Base-by-base conservation (phyloP, 331 rosid genomes). In the Malus hybrid region DNA sequence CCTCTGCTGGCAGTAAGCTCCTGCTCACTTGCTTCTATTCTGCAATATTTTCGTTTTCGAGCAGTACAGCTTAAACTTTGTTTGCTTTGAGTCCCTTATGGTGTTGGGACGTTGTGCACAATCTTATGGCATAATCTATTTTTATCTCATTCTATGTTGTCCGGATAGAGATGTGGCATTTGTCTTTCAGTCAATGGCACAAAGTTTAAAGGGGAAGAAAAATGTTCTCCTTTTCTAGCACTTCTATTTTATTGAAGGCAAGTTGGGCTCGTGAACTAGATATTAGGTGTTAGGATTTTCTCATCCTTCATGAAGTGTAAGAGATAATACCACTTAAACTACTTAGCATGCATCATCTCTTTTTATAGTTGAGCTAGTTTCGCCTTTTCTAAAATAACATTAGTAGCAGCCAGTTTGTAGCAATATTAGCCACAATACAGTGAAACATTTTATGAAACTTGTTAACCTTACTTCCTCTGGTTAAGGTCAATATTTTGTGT, bases 1-100 rank as follows among this genome's bases (percentile, higher is more conserved):
- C 83, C 72, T 50, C 89, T 44, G 72, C 91, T 73, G 84, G 90
- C 67, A 57, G 96, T 90, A 86, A 83, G 94, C 72, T 71, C 48
- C 71, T 42, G 61, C 59, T 42, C 55, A 54, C 42, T 69, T 60
- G 60, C 34, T 29, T n/a, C 10, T 77, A 11, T 50, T 68, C 56
- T 73, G 56, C 22, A 71, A 59, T 72, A 15, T 61, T 28, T 6
- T 39, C 12, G 28, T 29, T 28, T 14, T 8, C 39, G 34, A 78
- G 56, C 56, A 32, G 50, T 13, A 18, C 31, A 60, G 28, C 52
- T 79, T 29, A 65, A 36, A 11, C 15, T 18, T 74, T 39, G 11
- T 67, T 67, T 66, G 62, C 18, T 15, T 72, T 61, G 52, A 59
- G 7, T 29, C 15, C 59, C 20, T 73, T 65, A 42, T 24, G 29